Evolutionary conservation across 768 basidiomycete species (phyloP).

Genomic region (Clathrus columnatus): DNA sequence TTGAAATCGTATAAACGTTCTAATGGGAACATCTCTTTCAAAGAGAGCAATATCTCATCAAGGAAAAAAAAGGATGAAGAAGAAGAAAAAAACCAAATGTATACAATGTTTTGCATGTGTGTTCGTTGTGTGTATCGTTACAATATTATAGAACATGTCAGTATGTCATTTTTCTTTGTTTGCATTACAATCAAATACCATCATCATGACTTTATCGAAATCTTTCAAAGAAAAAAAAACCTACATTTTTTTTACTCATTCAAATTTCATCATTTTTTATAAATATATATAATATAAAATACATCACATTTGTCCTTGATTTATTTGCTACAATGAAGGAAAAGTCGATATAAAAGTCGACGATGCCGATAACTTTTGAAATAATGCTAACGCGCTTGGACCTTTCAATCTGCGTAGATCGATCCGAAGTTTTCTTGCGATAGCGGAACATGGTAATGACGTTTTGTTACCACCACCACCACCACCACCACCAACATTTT

Average conservation of each 20-base stretch:
- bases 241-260: background rate
- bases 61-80: background rate
- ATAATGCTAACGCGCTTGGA: slow-evolving; percentile 41
- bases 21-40: too few relatives aligned
- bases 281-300: too few relatives aligned
- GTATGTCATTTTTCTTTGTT: too few relatives aligned
- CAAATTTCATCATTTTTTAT: too few relatives aligned
- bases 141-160: background rate
- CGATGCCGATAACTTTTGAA: slow-evolving; percentile 52
- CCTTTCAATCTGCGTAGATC: slow-evolving; percentile 50
- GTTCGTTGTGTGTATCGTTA: slow-evolving; percentile 3
- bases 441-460: slow-evolving; percentile 49
- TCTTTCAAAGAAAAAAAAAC: background rate
- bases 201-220: background rate
- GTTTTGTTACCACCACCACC: slow-evolving; percentile 17
- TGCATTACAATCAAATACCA: background rate
- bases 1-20: too few relatives aligned
- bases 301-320: too few relatives aligned
- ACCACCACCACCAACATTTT: slow-evolving; percentile 30
- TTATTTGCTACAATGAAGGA: slow-evolving; percentile 22
- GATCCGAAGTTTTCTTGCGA: slow-evolving; percentile 59
- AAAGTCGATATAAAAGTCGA: slow-evolving; percentile 66
- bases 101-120: slow-evolving; percentile 13
- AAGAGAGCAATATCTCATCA: background rate
- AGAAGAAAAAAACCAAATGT: background rate